Percentiles rank a stretch among this genome's conserved stretches.
phyloP scores from a whole-genome alignment of 495 filamentous ascomycete species.

The Aspergillus indologenus region DNA sequence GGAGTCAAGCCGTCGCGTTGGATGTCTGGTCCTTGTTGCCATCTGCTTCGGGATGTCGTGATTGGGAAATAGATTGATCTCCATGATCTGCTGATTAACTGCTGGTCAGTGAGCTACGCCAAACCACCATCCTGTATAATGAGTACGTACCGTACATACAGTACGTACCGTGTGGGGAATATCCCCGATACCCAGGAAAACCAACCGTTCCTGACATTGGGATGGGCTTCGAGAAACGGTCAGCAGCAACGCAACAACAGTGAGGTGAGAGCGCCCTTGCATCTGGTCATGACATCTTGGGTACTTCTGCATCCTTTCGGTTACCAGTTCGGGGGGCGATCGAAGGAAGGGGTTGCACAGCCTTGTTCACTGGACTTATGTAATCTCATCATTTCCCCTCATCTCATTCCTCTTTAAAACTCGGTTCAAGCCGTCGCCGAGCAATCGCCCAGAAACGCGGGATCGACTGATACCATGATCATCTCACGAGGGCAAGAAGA shows the following conservation, averaged over 20 bases:
- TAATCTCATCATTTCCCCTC: neutral
- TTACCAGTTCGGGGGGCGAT: neutral
- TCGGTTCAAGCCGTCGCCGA: conserved; percentile 1
- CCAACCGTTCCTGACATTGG: neutral
- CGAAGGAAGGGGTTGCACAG: neutral
- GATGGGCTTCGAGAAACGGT: neutral
- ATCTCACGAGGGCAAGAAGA: neutral
- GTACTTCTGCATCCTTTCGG: neutral
- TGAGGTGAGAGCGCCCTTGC: neutral
- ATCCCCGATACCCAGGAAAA: too few relatives aligned
- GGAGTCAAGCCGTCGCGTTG: conserved; percentile 1
- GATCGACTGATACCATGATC: neutral
- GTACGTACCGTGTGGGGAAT: neutral
- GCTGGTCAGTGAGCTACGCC: neutral
- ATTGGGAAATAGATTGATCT: conserved; percentile 1
- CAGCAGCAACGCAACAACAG: too few relatives aligned
- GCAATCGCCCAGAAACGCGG: neutral
- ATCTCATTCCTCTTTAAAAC: neutral
- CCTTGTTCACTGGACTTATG: neutral
- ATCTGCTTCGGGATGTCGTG: conserved; percentile 6
- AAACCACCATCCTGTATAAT: neutral
- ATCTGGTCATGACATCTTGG: neutral
- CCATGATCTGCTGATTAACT: conserved; percentile 2
- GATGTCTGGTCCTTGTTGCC: conserved; percentile 1
- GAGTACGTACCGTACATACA: neutral